phyloP scores from a whole-genome alignment of 306 rosid genomes.

The Begonia peltatifolia region DNA sequence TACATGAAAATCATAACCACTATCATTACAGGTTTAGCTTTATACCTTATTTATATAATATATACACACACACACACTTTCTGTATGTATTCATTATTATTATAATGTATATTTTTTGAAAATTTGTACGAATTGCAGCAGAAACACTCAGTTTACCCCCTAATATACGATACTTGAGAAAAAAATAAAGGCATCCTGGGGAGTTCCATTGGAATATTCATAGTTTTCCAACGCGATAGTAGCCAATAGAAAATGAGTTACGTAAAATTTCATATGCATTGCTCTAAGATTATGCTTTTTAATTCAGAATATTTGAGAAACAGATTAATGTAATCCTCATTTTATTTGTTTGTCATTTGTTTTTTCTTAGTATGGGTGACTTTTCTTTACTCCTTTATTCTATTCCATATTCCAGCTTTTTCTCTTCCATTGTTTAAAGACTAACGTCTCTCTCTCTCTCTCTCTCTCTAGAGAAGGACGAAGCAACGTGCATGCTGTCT shows the following conservation, averaged over 20 bases:
- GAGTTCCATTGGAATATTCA: no score
- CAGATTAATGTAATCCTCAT: not conserved
- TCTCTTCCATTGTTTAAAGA: not conserved
- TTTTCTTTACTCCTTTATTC: slow-evolving; percentile 10
- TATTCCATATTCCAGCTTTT: slow-evolving; percentile 12
- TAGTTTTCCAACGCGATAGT: not conserved
- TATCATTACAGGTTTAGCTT: slow-evolving; percentile 13
- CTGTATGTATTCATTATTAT: not conserved
- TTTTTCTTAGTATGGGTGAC: not conserved
- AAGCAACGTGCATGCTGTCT: slow-evolving; percentile 60
- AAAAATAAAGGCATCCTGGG: no score
- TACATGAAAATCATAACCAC: slow-evolving; percentile 69
- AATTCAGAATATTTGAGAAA: no score
- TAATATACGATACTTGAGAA: no score
- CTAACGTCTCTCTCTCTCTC: slow-evolving; percentile 8
- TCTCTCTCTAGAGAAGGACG: slow-evolving; percentile 16
- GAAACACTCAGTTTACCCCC: no score
- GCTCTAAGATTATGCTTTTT: no score
- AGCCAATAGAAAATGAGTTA: not conserved
- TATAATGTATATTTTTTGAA: not conserved
- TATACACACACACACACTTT: not conserved
- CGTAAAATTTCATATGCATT: not conserved
- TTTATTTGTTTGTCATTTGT: not conserved
- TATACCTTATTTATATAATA: not conserved
- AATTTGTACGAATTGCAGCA: not conserved